Evolutionary conservation across 805 yeast genomes (phyloP), one percentile per base, ranked within the genome.

Genomic region (Candida peoriensis): DNA sequence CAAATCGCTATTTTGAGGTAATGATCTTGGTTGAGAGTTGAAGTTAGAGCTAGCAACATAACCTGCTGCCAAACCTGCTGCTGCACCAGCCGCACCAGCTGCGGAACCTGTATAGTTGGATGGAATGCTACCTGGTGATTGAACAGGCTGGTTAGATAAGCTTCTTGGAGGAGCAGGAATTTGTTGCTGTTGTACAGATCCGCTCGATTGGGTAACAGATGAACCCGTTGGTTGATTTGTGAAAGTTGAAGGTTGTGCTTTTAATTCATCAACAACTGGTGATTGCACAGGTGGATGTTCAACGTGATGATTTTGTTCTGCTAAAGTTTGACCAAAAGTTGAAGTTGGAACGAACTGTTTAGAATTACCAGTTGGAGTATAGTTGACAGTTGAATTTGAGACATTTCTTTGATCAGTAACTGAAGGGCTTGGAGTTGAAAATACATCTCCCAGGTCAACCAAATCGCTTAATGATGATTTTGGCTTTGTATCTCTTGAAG

Each of bases 341-440:
- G 96, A 87, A 13, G 88, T 70, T 23, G 97, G 97, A 35, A 75
- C 81, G 61, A 89, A 90, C 28, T 62, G 60, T 40, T 60, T 62
- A 7, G 58, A 43, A 26, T 58, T 42, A 8, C 60, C 48, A 9
- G 63, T 42, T 31, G 61, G 56, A 11, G 59, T 49, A 31, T 54
- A 48, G 31, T 43, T 47, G 24, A 44, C 49, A 26, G 58, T 41
- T 13, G 61, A 39, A 41, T 49, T 39, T 13, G 52, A 51, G 5
- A 38, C 44, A 17, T 36, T 44, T 46, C 55, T 46, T 3, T 41
- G 28, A 13, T 42, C 42, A 30, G 43, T 29, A 20, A 33, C 37
- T 14, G 50, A 26, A 27, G 63, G 71, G 50, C 45, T 57, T 52
- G 42, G 66, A 4, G 74, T 46, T 4, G 71, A 58, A 45, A 78